Evolutionary conservation across 768 basidiomycete species (phyloP).

Genomic region (Amanita subjunquillea): DNA sequence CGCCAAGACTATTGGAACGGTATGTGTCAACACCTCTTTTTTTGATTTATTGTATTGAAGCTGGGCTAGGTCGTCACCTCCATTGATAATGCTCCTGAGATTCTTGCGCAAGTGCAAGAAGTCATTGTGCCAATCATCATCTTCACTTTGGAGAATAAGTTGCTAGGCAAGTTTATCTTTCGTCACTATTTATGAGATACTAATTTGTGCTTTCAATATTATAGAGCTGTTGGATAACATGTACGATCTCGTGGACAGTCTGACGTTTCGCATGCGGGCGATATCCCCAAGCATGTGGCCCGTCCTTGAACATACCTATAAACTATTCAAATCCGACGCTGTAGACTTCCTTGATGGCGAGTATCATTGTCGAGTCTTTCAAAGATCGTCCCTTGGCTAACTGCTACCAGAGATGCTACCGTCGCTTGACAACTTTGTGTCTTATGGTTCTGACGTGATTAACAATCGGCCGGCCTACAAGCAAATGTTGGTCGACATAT

Average conservation of each 20-base stretch:
- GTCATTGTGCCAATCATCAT: slow-evolving; percentile 69
- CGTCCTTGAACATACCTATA: slow-evolving; percentile 75
- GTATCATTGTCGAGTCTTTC: slow-evolving; percentile 9
- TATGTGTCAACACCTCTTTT: slow-evolving; percentile 19
- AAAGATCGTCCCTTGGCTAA: background rate
- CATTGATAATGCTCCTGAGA: slow-evolving; percentile 63
- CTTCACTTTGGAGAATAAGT: slow-evolving; percentile 67
- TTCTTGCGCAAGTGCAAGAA: slow-evolving; percentile 72
- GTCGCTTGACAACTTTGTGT: slow-evolving; percentile 81
- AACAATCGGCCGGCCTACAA: slow-evolving; percentile 66
- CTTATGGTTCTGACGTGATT: slow-evolving; percentile 71
- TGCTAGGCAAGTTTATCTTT: slow-evolving; percentile 45
- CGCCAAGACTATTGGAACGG: slow-evolving; percentile 76
- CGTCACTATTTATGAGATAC: background rate
- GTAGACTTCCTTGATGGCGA: slow-evolving; percentile 81
- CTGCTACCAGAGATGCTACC: slow-evolving; percentile 66
- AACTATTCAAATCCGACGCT: slow-evolving; percentile 73
- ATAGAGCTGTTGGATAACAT: slow-evolving; percentile 81
- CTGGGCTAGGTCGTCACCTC: slow-evolving; percentile 55
- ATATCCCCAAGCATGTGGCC: slow-evolving; percentile 84
- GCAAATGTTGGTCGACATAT: slow-evolving; percentile 77
- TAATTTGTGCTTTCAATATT: background rate
- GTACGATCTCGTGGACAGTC: slow-evolving; percentile 75
- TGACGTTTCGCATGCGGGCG: slow-evolving; percentile 71
- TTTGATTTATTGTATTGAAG: background rate